These are phyloP conservation scores for Batkoa obscura DNA, from an alignment of 371 early-diverging fungal species.

Conservation along the genomic window DNA sequence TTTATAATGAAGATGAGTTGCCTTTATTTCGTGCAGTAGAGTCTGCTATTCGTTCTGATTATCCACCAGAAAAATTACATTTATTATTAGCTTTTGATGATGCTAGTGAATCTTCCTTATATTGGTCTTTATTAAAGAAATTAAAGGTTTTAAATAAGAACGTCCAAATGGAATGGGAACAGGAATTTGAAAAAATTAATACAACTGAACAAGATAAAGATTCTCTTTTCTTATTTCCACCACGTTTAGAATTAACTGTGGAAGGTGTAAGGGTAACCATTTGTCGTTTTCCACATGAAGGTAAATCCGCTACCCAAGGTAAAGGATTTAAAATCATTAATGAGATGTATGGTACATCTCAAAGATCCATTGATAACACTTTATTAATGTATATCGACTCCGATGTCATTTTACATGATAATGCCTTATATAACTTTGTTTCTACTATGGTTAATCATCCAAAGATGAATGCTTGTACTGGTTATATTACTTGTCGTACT, in stretches of 20 bases:
- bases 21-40: conserved; percentile 3
- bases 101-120: conserved; percentile 2
- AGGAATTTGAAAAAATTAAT: neutral
- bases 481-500: conserved; percentile 5
- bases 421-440: conserved; percentile 3
- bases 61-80: neutral
- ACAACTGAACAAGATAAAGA: neutral
- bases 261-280: conserved; percentile 4
- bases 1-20: conserved; percentile 1
- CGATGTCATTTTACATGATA: conserved; percentile 6
- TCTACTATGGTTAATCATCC: conserved; percentile 1
- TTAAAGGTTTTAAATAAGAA: neutral
- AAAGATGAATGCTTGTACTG: conserved; percentile 1
- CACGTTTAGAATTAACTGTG: neutral
- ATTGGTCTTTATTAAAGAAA: conserved; percentile 1
- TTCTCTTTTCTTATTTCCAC: neutral
- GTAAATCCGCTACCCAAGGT: conserved; percentile 6
- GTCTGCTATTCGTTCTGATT: conserved; percentile 2
- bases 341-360: neutral
- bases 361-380: neutral
- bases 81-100: conserved; percentile 3
- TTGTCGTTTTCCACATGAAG: conserved; percentile 4
- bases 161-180: neutral
- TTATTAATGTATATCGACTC: conserved; percentile 5
- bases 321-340: conserved; percentile 4